A percentile compares a stretch with the other conserved stretches of the same genome.
Evolutionary conservation across 306 rosid genomes (phyloP).

Genomic region (Cucurbita ficifolia): DNA sequence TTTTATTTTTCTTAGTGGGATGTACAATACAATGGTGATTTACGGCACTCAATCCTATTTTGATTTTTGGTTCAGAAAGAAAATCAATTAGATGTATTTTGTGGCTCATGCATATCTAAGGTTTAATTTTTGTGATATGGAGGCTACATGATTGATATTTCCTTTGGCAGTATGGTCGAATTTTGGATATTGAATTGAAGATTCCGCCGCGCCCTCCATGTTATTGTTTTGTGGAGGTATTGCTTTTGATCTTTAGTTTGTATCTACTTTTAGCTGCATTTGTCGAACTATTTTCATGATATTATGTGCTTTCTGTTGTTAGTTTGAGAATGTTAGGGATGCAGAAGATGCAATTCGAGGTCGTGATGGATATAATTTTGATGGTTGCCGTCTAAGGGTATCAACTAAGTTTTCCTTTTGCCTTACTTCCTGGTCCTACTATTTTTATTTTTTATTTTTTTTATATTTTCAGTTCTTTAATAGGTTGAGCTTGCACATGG

Average conservation of each 20-base stretch:
- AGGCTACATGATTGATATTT: slow-evolving; percentile 1
- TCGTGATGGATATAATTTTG: slow-evolving; percentile 96
- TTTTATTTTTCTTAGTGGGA: background rate
- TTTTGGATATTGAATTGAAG: slow-evolving; percentile 86
- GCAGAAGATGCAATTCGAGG: slow-evolving; percentile 95
- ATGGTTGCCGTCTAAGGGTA: slow-evolving; percentile 96
- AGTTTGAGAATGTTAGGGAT: slow-evolving; percentile 94
- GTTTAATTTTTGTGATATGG: background rate
- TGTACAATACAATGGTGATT: background rate
- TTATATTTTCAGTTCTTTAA: slow-evolving; percentile 7
- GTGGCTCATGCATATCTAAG: background rate
- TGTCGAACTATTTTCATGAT: background rate
- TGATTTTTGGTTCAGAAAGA: background rate
- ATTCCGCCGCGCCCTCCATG: slow-evolving; percentile 96
- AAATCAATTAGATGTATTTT: background rate
- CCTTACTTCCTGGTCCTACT: background rate
- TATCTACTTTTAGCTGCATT: background rate
- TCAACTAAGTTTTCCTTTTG: slow-evolving; percentile 22
- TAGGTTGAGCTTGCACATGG: slow-evolving; percentile 99
- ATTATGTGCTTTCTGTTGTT: slow-evolving; percentile 12
- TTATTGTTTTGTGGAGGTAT: slow-evolving; percentile 94
- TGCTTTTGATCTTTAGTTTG: background rate
- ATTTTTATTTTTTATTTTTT: background rate
- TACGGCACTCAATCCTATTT: background rate
- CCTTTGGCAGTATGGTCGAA: slow-evolving; percentile 78